Evolutionary conservation across 2,329 filamentous ascomycete genomes (phyloP).

Genomic region (Magnaporthiopsis rhizophila): DNA sequence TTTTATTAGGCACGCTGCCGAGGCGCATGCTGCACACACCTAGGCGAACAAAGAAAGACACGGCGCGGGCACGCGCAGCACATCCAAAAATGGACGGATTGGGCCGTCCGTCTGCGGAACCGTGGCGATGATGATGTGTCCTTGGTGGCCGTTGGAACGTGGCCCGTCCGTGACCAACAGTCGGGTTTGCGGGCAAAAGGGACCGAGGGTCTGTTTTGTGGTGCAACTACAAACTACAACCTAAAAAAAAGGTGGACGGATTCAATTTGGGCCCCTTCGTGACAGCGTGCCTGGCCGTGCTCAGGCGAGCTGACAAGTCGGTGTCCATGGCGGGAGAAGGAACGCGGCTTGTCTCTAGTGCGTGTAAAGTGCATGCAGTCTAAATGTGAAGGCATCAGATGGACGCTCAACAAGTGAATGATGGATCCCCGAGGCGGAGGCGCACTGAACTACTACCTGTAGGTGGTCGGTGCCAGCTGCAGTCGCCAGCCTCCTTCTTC

Average conservation of each 20-base stretch:
- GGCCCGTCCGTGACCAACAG: not conserved
- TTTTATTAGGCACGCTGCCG: not conserved
- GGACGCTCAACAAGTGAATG: too few species aligned
- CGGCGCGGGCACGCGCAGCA: too few species aligned
- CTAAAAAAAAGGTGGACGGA: too few species aligned
- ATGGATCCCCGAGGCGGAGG: too few species aligned
- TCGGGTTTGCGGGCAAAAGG: not conserved
- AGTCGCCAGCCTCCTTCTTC: not conserved
- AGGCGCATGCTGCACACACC: not conserved
- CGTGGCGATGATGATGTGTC: not conserved
- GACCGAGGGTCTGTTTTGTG: not conserved
- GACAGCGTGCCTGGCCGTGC: not conserved
- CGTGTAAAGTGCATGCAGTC: not conserved
- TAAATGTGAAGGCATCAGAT: not conserved
- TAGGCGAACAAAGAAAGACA: not conserved
- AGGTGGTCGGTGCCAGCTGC: too few species aligned
- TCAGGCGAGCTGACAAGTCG: not conserved
- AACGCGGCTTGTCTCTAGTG: not conserved
- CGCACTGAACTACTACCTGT: too few species aligned
- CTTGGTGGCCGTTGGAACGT: not conserved
- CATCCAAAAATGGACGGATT: too few species aligned
- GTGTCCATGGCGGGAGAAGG: not conserved
- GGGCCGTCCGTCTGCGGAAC: too few species aligned
- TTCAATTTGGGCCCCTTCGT: not conserved
- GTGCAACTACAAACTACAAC: too few species aligned